Evolutionary conservation across 2,329 filamentous ascomycete genomes (phyloP).

Genomic region (Fusarium virguliforme): DNA sequence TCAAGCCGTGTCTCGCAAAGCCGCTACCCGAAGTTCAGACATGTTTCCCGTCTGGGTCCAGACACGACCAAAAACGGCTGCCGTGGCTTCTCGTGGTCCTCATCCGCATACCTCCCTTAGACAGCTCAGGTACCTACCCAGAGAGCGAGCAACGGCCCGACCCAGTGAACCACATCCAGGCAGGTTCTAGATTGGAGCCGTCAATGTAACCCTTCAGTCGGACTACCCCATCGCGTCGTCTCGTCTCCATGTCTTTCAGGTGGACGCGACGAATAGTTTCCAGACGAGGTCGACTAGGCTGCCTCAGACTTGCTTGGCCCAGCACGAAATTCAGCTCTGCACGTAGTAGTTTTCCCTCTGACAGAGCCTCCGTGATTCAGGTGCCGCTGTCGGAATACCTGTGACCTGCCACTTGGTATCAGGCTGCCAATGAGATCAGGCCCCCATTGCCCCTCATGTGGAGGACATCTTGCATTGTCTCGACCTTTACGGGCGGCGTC

Average conservation of each 20-base stretch:
- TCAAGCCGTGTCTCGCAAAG: constrained; percentile 19
- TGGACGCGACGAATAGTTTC: constrained; percentile 14
- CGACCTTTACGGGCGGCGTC: constrained; percentile 2
- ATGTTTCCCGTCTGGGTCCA: constrained; percentile 13
- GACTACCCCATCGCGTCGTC: constrained; percentile 31
- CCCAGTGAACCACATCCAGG: constrained; percentile 42
- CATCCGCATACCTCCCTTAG: constrained; percentile 31
- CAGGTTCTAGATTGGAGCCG: constrained; percentile 42
- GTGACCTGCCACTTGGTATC: constrained; percentile 7
- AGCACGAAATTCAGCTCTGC: constrained; percentile 13
- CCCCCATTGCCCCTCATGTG: constrained; percentile 11
- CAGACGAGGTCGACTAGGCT: constrained; percentile 14
- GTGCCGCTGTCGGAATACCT: background rate
- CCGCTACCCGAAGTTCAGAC: constrained; percentile 13
- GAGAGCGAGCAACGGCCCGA: constrained; percentile 42
- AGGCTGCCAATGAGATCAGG: constrained; percentile 1
- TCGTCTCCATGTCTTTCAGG: constrained; percentile 35
- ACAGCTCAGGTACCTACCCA: constrained; percentile 32
- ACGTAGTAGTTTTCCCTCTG: constrained; percentile 1
- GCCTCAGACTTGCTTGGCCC: constrained; percentile 32
- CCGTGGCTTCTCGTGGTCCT: constrained; percentile 28
- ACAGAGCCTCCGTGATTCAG: constrained; percentile 13
- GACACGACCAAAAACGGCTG: constrained; percentile 17
- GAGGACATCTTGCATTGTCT: constrained; percentile 7
- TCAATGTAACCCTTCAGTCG: constrained; percentile 44